phyloP scores from a whole-genome alignment of 2,329 filamentous ascomycete species.

The Fusarium buharicum region DNA sequence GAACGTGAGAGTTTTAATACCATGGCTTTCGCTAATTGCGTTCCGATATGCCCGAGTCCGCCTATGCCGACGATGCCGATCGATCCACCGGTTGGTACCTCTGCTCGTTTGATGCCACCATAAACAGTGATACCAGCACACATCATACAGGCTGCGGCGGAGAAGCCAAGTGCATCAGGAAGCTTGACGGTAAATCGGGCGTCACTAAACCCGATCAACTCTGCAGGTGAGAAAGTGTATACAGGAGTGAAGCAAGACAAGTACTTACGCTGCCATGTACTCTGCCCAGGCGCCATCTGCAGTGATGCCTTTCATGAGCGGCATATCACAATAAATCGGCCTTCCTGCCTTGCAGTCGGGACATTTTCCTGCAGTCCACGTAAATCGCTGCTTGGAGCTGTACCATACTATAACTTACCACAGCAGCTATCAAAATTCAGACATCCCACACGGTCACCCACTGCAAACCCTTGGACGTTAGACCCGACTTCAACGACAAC shows the following conservation, averaged over 20 bases:
- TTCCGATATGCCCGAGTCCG: constrained; percentile 7
- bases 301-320: too few species aligned
- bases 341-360: too few species aligned
- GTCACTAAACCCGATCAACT: too few species aligned
- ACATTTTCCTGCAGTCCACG: too few species aligned
- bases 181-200: too few species aligned
- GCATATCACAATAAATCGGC: too few species aligned
- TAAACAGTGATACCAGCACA: constrained; percentile 3
- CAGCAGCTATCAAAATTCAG: constrained; percentile 22
- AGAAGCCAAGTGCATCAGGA: too few species aligned
- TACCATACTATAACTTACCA: fast-evolving
- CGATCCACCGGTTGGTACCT: constrained; percentile 4
- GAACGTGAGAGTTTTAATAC: neutral
- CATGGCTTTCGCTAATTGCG: constrained; percentile 16
- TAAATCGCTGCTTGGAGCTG: neutral
- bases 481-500: constrained; percentile 4
- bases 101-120: constrained; percentile 3
- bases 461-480: neutral
- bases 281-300: too few species aligned
- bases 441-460: constrained; percentile 7
- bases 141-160: too few species aligned
- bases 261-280: too few species aligned
- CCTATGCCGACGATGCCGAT: constrained; percentile 14
- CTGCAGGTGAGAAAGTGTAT: too few species aligned
- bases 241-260: too few species aligned